Evolutionary conservation across 2,329 filamentous ascomycete species (phyloP).

Genomic region (Diplodia intermedia): DNA sequence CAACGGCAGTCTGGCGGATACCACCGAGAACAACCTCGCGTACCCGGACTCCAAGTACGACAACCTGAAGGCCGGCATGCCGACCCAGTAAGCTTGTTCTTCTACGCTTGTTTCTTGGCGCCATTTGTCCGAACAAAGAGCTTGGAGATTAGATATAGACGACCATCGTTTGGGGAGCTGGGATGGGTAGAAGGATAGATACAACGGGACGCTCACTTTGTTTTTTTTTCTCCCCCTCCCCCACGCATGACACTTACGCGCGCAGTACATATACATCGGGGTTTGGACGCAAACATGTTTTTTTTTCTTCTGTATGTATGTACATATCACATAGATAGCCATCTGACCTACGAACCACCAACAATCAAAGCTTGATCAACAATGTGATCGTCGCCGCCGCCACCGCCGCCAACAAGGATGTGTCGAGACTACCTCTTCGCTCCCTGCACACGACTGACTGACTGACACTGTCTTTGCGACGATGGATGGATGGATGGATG

Average conservation of each 20-base stretch:
- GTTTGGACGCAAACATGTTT: not conserved
- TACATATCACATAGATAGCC: not conserved
- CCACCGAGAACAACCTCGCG: slow-evolving; percentile 55
- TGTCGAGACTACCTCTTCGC: too few species aligned
- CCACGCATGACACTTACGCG: not conserved
- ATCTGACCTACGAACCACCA: too few species aligned
- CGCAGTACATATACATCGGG: not conserved
- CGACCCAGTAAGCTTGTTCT: slow-evolving; percentile 38
- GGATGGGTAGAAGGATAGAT: not conserved
- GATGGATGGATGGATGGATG: too few species aligned
- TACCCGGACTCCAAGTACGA: slow-evolving; percentile 64
- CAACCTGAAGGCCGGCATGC: slow-evolving; percentile 57
- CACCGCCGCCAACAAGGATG: too few species aligned
- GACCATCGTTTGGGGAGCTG: not conserved
- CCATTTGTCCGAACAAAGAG: not conserved
- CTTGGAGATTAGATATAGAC: not conserved
- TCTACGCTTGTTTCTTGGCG: not conserved
- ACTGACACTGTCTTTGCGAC: too few species aligned
- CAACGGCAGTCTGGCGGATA: slow-evolving; percentile 54
- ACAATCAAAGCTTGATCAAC: not conserved
- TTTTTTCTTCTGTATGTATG: not conserved
- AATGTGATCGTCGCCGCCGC: not conserved
- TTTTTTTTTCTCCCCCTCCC: too few species aligned
- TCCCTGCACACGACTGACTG: too few species aligned
- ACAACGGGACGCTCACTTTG: not conserved